Conservation (phyloP, 768 basidiomycete genomes). For the Pisolithus marmoratus region DNA sequence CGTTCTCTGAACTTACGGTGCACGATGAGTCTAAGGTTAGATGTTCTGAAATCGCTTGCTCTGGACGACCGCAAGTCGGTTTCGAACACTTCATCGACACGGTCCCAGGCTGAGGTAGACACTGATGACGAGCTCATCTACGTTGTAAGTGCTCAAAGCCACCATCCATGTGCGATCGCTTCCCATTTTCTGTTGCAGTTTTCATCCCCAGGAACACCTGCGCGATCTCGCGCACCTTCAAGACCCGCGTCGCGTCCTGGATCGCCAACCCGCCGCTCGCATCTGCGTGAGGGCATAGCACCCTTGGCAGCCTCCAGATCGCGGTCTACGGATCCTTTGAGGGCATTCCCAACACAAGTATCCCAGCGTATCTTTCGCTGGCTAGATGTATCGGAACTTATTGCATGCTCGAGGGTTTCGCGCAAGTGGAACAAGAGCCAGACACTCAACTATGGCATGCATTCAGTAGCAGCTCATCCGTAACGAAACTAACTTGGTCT, state of each 20-base stretch:
- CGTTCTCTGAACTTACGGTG: constrained; percentile 4
- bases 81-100: constrained; percentile 6
- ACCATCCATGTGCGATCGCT: constrained; percentile 1
- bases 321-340: constrained; percentile 51
- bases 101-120: constrained; percentile 36
- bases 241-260: constrained; percentile 43
- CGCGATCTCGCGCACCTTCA: constrained; percentile 51
- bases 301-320: constrained; percentile 17
- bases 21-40: constrained; percentile 67
- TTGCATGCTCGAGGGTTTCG: constrained; percentile 73
- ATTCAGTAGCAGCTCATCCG: neutral
- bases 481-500: neutral
- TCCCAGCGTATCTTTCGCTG: constrained; percentile 71
- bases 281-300: constrained; percentile 20
- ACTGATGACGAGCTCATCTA: constrained; percentile 66
- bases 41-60: constrained; percentile 55
- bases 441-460: constrained; percentile 82
- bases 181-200: constrained; percentile 37
- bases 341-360: constrained; percentile 71
- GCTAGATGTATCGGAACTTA: constrained; percentile 60
- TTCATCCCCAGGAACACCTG: constrained; percentile 63
- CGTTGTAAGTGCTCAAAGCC: constrained; percentile 45
- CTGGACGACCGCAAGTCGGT: constrained; percentile 28
- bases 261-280: constrained; percentile 26
- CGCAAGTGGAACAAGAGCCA: constrained; percentile 87